Evolutionary conservation across 352 stramenopile species (phyloP).

Genomic region (Phytophthora multivora): DNA sequence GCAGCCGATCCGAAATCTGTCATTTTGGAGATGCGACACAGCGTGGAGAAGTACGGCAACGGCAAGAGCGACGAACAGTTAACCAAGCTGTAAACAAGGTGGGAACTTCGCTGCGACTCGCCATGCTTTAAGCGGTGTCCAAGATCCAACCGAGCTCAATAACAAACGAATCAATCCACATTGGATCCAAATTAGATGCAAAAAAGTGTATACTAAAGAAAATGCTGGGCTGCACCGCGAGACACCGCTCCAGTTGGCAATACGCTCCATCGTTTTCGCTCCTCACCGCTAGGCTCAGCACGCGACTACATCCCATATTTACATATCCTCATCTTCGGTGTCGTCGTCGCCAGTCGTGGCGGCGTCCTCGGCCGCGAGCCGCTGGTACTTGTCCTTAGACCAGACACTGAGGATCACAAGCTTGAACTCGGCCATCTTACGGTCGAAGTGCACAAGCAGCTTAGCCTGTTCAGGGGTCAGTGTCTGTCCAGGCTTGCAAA

Average conservation of each 20-base stretch:
- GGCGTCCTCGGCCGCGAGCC: slow-evolving; percentile 52
- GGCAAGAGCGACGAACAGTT: slow-evolving; percentile 71
- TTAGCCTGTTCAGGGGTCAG: slow-evolving; percentile 96
- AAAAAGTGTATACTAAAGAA: slow-evolving; percentile 35
- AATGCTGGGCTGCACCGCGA: slow-evolving; percentile 4
- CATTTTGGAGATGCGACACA: slow-evolving; percentile 86
- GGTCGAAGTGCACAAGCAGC: slow-evolving; percentile 92
- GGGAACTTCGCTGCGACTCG: too few species aligned
- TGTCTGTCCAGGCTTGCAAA: slow-evolving; percentile 95
- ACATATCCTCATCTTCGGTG: slow-evolving; percentile 69
- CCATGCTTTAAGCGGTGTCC: too few species aligned
- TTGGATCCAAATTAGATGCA: slow-evolving; percentile 36
- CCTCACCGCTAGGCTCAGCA: slow-evolving; percentile 8
- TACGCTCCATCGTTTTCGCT: neutral
- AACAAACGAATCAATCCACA: slow-evolving; percentile 30
- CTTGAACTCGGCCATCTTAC: slow-evolving; percentile 89
- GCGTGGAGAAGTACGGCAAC: slow-evolving; percentile 82
- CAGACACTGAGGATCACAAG: slow-evolving; percentile 79
- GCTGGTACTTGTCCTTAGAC: slow-evolving; percentile 79
- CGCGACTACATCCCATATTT: slow-evolving; percentile 34
- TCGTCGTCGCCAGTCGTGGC: slow-evolving; percentile 40
- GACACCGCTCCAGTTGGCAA: slow-evolving; percentile 3
- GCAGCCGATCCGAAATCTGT: slow-evolving; percentile 61
- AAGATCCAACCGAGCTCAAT: too few species aligned
- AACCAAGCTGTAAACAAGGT: slow-evolving; percentile 46